Base-by-base conservation (phyloP, 768 basidiomycete species). In the Termitomyces sp. region DNA sequence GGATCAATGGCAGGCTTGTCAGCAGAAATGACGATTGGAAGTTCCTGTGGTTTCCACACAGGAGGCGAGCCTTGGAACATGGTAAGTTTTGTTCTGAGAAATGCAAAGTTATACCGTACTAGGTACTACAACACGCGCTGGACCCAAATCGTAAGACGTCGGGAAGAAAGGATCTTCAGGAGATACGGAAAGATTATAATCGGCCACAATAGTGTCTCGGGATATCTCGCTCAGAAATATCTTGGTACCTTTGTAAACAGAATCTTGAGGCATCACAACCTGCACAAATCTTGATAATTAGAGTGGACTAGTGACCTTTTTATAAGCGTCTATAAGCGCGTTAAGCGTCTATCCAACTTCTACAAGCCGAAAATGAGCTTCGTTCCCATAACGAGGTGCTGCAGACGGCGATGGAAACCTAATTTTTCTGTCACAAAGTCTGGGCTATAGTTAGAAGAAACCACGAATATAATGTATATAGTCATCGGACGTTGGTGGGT, bases 121-220 rank as follows among this genome's bases (percentile, higher is more conserved):
- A 44, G 62, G 62, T 10, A 57, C 60, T 13, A 61, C 58, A 27
- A 61, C 50, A 22, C 44, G 51, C 9, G 12, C 41, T 20, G 58
- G 59, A 26, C 64, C 64, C 51, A 63, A 29, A 53, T 63, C 60
- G 29, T 59, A 63, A 14, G 64, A 63, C 8, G 58, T 61, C 7
- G 53, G 57, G 27, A 56, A 59, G 27, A 39, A 52, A 10, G 31
- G 18, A 34, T 59, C 50, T 57, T 62, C 48, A 6, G 31, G 64
- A 4, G 61, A 51, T 32, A 63, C 49, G n/a, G 55, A 34, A 26
- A 56, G 56, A 26, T 24, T 39, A 20, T 18, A 24, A 34, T 63
- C 48, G 24, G 57, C 39, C 1, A 31, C 10, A 24, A 63, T 36
- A 29, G 43, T 16, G 2, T 24, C 43, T 29, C 47, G 32, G 16